phyloP scores from a whole-genome alignment of 2,329 filamentous ascomycete genomes.

The Paraphaeosphaeria sporulosa region DNA sequence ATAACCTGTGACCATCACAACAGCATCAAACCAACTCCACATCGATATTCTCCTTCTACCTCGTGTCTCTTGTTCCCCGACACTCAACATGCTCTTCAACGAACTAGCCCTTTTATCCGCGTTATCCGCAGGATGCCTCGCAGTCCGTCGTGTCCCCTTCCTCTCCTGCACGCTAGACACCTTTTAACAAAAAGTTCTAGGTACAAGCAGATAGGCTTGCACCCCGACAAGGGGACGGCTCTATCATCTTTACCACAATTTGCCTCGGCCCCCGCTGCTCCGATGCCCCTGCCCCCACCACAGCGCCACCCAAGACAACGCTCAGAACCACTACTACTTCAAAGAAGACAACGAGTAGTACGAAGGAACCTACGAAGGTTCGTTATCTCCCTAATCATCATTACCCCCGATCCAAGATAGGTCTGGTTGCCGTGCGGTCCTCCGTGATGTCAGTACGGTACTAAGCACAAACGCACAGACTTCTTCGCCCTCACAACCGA shows the following conservation, averaged over 20 bases:
- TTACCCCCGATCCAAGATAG: too few relatives aligned
- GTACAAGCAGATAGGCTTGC: slow-evolving; percentile 30
- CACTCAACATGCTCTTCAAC: slow-evolving; percentile 29
- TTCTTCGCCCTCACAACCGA: slow-evolving; percentile 17
- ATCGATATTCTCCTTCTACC: not conserved
- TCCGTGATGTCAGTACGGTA: not conserved
- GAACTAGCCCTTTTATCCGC: slow-evolving; percentile 22
- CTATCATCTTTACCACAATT: slow-evolving; percentile 35
- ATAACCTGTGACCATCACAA: not conserved
- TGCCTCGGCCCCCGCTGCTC: slow-evolving; percentile 32
- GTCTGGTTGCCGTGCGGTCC: not conserved
- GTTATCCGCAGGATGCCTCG: slow-evolving; percentile 26
- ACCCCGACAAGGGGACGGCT: slow-evolving; percentile 28
- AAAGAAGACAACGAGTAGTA: slow-evolving; percentile 18
- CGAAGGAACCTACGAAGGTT: slow-evolving; percentile 20
- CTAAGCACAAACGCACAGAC: slow-evolving; percentile 14
- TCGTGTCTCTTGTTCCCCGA: not conserved
- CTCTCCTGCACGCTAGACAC: not conserved
- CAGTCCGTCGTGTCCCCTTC: slow-evolving; percentile 23
- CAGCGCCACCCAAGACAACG: slow-evolving; percentile 14
- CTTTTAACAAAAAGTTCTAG: slow-evolving; percentile 15
- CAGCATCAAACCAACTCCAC: not conserved
- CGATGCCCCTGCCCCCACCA: slow-evolving; percentile 19
- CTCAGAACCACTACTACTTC: slow-evolving; percentile 9
- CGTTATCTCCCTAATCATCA: not conserved